Percentiles rank a stretch among this genome's conserved stretches.
Conservation (phyloP, 441 rosid species). For the Metrosideros polymorpha region DNA sequence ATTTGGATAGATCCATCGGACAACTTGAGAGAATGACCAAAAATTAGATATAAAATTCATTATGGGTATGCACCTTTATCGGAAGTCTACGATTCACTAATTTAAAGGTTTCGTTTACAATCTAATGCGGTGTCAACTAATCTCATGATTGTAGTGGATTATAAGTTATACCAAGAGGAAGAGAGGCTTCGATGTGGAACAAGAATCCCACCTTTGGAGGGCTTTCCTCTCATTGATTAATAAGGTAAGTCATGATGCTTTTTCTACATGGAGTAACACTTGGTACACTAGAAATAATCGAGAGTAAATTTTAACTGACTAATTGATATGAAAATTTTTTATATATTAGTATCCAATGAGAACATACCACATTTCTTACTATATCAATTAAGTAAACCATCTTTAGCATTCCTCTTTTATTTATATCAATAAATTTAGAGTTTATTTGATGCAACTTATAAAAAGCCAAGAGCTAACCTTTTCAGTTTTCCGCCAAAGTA, state of each 20-base stretch:
- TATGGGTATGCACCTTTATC: neutral
- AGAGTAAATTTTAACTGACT: neutral
- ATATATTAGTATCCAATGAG: neutral
- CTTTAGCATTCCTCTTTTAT: neutral
- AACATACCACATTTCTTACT: neutral
- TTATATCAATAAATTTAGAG: neutral
- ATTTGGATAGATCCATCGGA: neutral
- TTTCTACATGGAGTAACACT: neutral
- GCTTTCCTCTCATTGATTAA: neutral
- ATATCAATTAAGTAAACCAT: neutral
- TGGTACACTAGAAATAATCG: neutral
- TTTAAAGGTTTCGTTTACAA: too few relatives aligned
- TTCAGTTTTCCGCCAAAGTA: neutral
- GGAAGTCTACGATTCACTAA: neutral
- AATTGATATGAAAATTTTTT: too few relatives aligned
- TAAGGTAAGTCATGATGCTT: neutral
- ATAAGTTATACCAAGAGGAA: too few relatives aligned
- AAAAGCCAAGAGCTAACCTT: neutral
- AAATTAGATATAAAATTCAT: neutral
- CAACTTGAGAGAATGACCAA: neutral
- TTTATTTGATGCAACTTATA: neutral
- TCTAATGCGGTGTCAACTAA: too few relatives aligned
- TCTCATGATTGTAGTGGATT: too few relatives aligned
- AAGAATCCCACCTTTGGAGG: too few relatives aligned
- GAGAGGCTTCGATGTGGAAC: too few relatives aligned